Conservation (phyloP, 768 basidiomycete species). For the Clitopilus hobsonii region DNA sequence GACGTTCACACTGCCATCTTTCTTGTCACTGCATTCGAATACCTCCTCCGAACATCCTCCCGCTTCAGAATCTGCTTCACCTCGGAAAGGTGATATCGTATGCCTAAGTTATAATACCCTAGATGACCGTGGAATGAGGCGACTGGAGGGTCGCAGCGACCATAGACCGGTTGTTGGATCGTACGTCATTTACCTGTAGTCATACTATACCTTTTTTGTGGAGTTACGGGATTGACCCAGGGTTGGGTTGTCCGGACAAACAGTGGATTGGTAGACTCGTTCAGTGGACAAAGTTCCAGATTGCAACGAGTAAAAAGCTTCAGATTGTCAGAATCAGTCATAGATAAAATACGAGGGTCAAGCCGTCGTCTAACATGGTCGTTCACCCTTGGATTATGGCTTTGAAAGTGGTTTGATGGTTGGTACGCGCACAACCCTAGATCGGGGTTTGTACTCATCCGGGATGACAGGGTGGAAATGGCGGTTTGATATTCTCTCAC, state of each 20-base stretch:
- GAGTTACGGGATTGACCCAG: background rate
- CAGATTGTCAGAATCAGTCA: no score
- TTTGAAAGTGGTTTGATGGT: background rate
- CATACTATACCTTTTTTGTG: background rate
- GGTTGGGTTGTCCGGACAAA: no score
- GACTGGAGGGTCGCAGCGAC: conserved; percentile 75
- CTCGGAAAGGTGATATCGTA: conserved; percentile 62
- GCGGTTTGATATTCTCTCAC: conserved; percentile 4
- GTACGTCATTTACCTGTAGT: conserved; percentile 62
- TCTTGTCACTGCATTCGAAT: conserved; percentile 33
- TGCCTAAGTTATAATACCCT: conserved; percentile 72
- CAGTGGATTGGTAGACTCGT: background rate
- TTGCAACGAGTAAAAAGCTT: background rate
- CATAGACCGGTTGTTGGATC: conserved; percentile 83
- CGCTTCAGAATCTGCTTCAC: conserved; percentile 19
- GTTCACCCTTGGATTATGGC: no score
- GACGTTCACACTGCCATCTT: conserved; percentile 49
- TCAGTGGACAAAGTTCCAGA: no score
- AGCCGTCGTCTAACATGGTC: no score
- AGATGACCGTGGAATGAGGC: conserved; percentile 70
- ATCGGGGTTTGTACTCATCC: conserved; percentile 7
- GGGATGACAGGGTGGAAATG: background rate
- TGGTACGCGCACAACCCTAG: conserved; percentile 12
- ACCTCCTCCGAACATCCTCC: conserved; percentile 15
- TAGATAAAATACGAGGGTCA: no score